Base-by-base conservation (phyloP, 2,329 filamentous ascomycete species). In the Diaporthe vaccinii region DNA sequence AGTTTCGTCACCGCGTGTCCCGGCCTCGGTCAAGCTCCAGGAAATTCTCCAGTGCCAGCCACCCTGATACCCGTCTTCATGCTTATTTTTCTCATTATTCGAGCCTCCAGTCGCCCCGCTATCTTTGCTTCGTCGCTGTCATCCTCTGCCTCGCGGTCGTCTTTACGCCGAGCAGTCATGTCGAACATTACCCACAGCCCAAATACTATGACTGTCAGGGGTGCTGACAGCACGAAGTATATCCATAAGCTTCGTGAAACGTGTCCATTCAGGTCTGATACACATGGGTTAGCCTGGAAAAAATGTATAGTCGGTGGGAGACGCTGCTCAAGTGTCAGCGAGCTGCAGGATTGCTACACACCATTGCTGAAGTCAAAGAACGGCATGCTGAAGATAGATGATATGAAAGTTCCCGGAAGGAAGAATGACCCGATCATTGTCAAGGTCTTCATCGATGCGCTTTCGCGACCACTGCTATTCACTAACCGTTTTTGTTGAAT, bases 371-470 rank as follows among this genome's bases (percentile, higher is more conserved):
- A 73, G 59, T 73, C 39, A n/a, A 73, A 55, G 10, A 73, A 68
- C 9, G 71, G 55, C 59, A 73, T 73, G 25, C 71, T 68, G 44
- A 73, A 73, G 2, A 73, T 10, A 10, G 71, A 62, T 10, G 44
- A 68, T n/a, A 55, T 17, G 14, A 68, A 68, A 0, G 59, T 41
- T 6, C 55, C 55, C 1, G 71, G 71, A 1, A 68, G 46, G 25
- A 73, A 73, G 22, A 55, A 36, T 4, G 58, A 53, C 3, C 36
- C 58, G 4, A 73, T 7, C 28, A 73, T 12, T 22, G 59, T 28
- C 44, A 73, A 22, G 1, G 71, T 57, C 39, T 68, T 73, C 82
- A 83, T 83, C 17, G 82, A 80, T 34, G 78, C 77, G 44, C 78
- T 78, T 28, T 80, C 79, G 22, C 68, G 76, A 41, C 76, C 77